Base-by-base conservation (phyloP, 306 rosid species). In the Echinosophora koreensis region DNA sequence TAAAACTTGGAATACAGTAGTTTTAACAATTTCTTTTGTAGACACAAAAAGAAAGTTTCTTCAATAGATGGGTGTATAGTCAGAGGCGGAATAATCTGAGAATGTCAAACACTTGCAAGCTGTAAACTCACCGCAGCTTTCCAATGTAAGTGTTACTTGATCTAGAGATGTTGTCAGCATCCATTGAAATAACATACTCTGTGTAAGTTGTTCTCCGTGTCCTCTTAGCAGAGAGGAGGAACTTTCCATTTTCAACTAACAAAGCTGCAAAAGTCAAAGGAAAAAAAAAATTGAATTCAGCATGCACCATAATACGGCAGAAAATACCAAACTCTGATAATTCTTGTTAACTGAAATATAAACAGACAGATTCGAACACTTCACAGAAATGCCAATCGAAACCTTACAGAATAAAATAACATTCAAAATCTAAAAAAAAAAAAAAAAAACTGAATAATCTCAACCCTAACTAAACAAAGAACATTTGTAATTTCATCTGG, bases 171-270 rank as follows among this genome's bases (percentile, higher is more conserved):
- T 87, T 87, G 82, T 86, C 96, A 74, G 94, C 96, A 79, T 93
- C 89, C 97, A 93, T 90, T 61, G 97, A 93, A 84, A 93, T 90
- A 52, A 93, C 94, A 41, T 93, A 90, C 77, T 93, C 97, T n/a
- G 97, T 93, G 85, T 86, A 93, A 27, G 97, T 93, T 49, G 97
- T 90, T 84, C 97, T 88, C 60, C 97, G 69, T 1, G 91, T 90
- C 78, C 96, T 88, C 88, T 90, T 93, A 15, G 97, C 97, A 66
- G 97, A 93, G 50, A 93, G 96, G 73, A 93, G 97, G 84, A 93
- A 93, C 41, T 93, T 93, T 67, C 97, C 97, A 83, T 90, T 93
- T 70, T 93, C 97, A 76, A 89, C 97, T 32, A 90, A 84, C 87
- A 93, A 86, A 80, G 87, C 97, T 93, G 90, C 87, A 75, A 77